phyloP scores from a whole-genome alignment of 2,329 filamentous ascomycete species.

The Fusarium equiseti region DNA sequence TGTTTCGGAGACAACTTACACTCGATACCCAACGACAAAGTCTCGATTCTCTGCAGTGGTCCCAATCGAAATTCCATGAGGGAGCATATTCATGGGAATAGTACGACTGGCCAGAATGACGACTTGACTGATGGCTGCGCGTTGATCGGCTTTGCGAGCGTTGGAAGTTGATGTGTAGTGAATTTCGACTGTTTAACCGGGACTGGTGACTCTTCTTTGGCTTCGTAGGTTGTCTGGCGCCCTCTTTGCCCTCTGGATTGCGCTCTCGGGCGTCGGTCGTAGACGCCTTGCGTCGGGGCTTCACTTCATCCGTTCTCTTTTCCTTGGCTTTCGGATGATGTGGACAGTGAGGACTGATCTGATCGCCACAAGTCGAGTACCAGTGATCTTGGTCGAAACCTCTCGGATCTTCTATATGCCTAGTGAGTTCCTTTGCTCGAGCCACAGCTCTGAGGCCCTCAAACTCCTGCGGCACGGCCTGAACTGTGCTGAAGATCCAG shows the following conservation, averaged over 20 bases:
- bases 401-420: not conserved
- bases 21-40: not conserved
- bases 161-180: not conserved
- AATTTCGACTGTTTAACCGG: not conserved
- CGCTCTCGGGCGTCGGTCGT: not conserved
- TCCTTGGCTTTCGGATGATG: not conserved
- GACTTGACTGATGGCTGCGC: not conserved
- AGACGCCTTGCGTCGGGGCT: rapidly evolving
- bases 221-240: not conserved
- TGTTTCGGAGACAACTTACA: not conserved
- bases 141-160: not conserved
- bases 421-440: rapidly evolving
- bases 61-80: not conserved
- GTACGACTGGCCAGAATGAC: too few relatives aligned
- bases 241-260: too few relatives aligned
- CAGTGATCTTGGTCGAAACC: not conserved
- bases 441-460: not conserved
- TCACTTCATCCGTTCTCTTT: not conserved
- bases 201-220: not conserved
- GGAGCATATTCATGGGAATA: too few relatives aligned
- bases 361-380: not conserved
- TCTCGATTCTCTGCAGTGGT: not conserved
- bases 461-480: not conserved
- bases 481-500: not conserved
- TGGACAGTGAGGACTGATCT: not conserved